Evolutionary conservation across 2,329 filamentous ascomycete genomes (phyloP).

Genomic region (Metarhizium guizhouense): DNA sequence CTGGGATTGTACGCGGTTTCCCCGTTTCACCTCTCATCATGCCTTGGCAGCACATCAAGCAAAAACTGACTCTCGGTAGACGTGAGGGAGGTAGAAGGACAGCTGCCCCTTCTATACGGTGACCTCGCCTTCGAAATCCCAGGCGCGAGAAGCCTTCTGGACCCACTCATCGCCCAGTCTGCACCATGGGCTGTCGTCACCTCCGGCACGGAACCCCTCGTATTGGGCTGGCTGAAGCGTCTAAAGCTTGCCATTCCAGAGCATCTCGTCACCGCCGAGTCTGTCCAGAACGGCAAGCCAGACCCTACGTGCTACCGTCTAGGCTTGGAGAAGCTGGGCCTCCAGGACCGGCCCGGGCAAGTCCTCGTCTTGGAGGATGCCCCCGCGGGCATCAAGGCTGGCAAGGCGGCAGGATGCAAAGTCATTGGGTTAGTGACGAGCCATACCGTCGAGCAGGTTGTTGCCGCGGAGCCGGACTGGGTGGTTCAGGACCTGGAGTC

Average conservation of each 20-base stretch:
- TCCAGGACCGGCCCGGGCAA: slow-evolving; percentile 35
- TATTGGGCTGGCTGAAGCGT: slow-evolving; percentile 63
- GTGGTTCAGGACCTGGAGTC: slow-evolving; percentile 72
- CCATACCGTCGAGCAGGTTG: slow-evolving; percentile 64
- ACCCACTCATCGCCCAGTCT: slow-evolving; percentile 49
- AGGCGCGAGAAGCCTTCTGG: slow-evolving; percentile 65
- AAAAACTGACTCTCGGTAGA: slow-evolving; percentile 39
- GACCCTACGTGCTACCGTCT: slow-evolving; percentile 67
- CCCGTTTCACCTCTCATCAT: neutral
- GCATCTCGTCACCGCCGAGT: slow-evolving; percentile 66
- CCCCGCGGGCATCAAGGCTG: slow-evolving; percentile 73
- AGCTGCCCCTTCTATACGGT: slow-evolving; percentile 69
- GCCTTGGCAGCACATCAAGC: neutral
- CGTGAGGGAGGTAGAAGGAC: slow-evolving; percentile 67
- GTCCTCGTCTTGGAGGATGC: slow-evolving; percentile 83
- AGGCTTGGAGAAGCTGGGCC: slow-evolving; percentile 52
- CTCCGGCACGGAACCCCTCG: slow-evolving; percentile 59
- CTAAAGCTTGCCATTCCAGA: slow-evolving; percentile 56
- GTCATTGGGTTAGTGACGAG: slow-evolving; percentile 82
- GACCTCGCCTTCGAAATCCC: slow-evolving; percentile 76
- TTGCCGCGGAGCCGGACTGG: slow-evolving; percentile 76
- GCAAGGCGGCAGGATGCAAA: slow-evolving; percentile 77
- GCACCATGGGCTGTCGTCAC: slow-evolving; percentile 83
- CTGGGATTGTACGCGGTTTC: slow-evolving; percentile 67
- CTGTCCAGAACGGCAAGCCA: slow-evolving; percentile 66